These are phyloP conservation scores for Fraxinus platypoda DNA, from an alignment of 305 asterid species.

Conservation along the genomic window DNA sequence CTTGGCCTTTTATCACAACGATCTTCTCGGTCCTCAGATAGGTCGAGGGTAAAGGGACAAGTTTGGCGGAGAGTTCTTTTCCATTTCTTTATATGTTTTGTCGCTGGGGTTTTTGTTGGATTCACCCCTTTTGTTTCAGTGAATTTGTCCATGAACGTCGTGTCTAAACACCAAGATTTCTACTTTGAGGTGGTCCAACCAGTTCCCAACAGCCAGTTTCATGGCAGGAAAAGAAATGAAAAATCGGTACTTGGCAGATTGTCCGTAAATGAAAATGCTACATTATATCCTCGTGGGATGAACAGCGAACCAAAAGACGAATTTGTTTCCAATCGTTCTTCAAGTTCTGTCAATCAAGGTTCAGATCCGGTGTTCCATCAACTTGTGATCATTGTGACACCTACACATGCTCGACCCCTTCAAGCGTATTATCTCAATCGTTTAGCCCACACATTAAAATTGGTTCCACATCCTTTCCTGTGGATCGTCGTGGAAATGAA, in stretches of 20 bases:
- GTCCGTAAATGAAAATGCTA: constrained; percentile 26
- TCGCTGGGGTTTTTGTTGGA: constrained; percentile 58
- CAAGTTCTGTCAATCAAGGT: constrained; percentile 17
- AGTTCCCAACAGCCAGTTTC: constrained; percentile 24
- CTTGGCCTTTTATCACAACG: constrained; percentile 54
- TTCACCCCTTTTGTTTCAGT: constrained; percentile 53
- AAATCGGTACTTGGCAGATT: constrained; percentile 24
- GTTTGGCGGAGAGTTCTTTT: constrained; percentile 60
- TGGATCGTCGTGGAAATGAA: constrained; percentile 86
- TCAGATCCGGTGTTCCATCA: constrained; percentile 28
- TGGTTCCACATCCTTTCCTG: constrained; percentile 61
- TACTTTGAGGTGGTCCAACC: constrained; percentile 40
- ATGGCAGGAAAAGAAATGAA: constrained; percentile 29
- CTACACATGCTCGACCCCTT: constrained; percentile 43
- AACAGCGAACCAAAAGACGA: constrained; percentile 25
- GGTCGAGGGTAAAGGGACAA: constrained; percentile 57
- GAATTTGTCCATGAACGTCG: constrained; percentile 31
- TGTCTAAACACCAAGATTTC: constrained; percentile 44
- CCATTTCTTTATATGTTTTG: constrained; percentile 58
- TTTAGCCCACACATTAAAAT: constrained; percentile 50
- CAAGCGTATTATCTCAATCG: constrained; percentile 62
- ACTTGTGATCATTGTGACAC: constrained; percentile 71
- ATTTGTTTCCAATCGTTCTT: constrained; percentile 22
- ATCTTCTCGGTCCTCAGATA: constrained; percentile 51
- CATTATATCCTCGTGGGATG: constrained; percentile 25